Base-by-base conservation (phyloP, 169 alveolate genomes). In the Condylostoma magnum region DNA sequence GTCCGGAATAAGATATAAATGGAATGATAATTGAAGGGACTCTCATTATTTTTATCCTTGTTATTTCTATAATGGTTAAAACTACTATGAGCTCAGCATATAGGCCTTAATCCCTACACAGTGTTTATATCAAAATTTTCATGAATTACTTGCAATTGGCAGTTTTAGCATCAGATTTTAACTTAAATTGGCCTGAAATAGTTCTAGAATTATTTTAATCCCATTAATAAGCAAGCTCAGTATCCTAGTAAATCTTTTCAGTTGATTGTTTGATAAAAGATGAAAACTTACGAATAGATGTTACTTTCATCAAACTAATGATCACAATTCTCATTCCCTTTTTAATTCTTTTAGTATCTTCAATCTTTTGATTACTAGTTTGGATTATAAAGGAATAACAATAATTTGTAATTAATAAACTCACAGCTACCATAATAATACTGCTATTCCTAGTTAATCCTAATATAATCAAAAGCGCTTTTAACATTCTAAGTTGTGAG, bases 381-480 rank as follows among this genome's bases (percentile, higher is more conserved):
- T 53, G 65, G 47, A 41, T 31, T 20, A 3, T 20, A 4, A 47
- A 47, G 20, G 20, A 28, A 20, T 27, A 4, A 41, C 1, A 27
- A 53, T 27, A 0, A 53, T 0, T 4, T 6, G 20, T 57, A 18
- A 28, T 18, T 10, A 36, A 57, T 18, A 33, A 57, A n/a, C 37
- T 33, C 27, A 36, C 37, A 6, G 15, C 77, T 31, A 31, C 90
- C 0, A 37, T 55, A 18, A 79, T 75, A 18, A 57, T 83, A 20
- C 22, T 74, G 36, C 79, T 83, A 38, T 78, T 83, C 38, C 48
- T 74, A 15, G 73, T 83, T n/a, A 84, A 79, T 36, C 90, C 90
- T 3, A 69, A 33, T n/a, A 55, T 83, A 25, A 69, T 79, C n/a
- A 47, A 57, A 34, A 34, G 33, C 15, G 41, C 69, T 20, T 76